Evolutionary conservation across 2,329 filamentous ascomycete genomes (phyloP), one percentile per base, ranked within the genome.

Genomic region (Aspergillus fischeri): DNA sequence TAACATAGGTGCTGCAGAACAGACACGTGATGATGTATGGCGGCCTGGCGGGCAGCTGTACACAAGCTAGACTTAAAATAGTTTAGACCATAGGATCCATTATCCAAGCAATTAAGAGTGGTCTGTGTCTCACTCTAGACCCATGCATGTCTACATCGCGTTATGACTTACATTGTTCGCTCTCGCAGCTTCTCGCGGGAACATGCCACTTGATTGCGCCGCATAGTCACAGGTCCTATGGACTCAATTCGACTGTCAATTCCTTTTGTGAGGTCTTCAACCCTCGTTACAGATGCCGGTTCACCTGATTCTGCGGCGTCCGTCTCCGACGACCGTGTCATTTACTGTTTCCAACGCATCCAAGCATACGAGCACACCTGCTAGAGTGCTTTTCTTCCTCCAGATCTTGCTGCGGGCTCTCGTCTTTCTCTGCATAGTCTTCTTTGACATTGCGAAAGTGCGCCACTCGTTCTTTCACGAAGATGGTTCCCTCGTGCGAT

Each of bases 281-380:
- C 32, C 42, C 25, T 44, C 32, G 25, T 45, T 35, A 59, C 44
- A 63, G 52, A 90, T 91, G 87, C 80, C 89, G 63, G 83, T 82
- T 45, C 83, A 68, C 57, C 71, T 77, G 29, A 69, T 66, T 47
- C 59, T 71, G 47, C 68, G 71, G 53, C 74, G 74, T 60, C 89
- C 90, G 51, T 92, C 94, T 25, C 88, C 91, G 49, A 95, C 92
- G 2, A 96, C 94, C n/a, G 87, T 90, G 71, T 89, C 90, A 64
- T 97, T 93, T 81, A 95, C 89, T 29, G 90, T 97, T 55, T 94
- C 92, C 38, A 97, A 92, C 57, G 85, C 86, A 48, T 85, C 89
- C 11, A 69, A 73, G 11, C 75, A 74, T 38, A 72, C 72, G 9
- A 81, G 78, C 17, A 67, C 81, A 32, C 67, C 79, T 14, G 76